Conservation (phyloP, 2,329 filamentous ascomycete genomes). For the Xylogone sp. region DNA sequence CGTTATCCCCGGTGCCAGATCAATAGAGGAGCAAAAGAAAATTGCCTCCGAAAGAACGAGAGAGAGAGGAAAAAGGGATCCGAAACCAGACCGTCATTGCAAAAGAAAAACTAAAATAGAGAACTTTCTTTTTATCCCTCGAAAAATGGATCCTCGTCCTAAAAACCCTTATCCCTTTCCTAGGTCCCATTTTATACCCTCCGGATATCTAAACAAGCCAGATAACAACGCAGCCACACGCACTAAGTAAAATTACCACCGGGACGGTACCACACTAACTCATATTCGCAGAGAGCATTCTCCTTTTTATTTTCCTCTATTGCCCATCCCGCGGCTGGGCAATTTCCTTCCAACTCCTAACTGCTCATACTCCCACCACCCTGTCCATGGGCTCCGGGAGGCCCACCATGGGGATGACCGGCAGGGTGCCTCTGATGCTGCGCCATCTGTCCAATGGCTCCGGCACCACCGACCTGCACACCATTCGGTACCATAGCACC, state of each 20-base stretch:
- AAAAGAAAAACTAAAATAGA: neutral
- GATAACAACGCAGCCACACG: too few relatives aligned
- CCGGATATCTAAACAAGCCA: too few relatives aligned
- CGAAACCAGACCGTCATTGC: neutral
- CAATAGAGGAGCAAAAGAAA: neutral
- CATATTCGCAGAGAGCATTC: too few relatives aligned
- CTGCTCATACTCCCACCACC: neutral
- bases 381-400: neutral
- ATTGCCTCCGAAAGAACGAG: neutral
- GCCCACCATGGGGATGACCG: neutral
- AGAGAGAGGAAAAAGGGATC: neutral
- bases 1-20: too few relatives aligned
- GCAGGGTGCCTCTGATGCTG: neutral
- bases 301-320: too few relatives aligned
- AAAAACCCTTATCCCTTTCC: too few relatives aligned
- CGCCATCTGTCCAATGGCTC: neutral
- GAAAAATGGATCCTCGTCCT: too few relatives aligned
- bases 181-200: too few relatives aligned
- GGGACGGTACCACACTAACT: too few relatives aligned
- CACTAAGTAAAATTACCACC: too few relatives aligned
- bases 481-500: neutral
- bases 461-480: neutral
- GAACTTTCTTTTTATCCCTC: neutral
- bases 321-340: too few relatives aligned
- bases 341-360: neutral